Conservation (phyloP, 257 asterid species). For the Nicotiana obtusifolia region DNA sequence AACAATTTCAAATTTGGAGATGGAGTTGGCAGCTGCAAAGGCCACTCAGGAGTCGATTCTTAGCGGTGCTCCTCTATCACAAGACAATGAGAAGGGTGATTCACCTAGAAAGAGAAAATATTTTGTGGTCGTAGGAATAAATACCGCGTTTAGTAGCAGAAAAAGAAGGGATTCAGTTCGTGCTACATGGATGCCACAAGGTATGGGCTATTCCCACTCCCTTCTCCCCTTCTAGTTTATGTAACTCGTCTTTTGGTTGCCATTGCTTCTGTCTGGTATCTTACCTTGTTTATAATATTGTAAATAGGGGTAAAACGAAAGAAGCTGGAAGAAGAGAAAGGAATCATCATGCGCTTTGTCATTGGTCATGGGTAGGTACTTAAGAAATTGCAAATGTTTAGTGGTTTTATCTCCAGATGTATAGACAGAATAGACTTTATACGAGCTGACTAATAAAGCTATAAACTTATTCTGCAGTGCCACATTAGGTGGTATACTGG, state of each 20-base stretch:
- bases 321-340: slow-evolving; percentile 69
- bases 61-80: slow-evolving; percentile 64
- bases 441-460: not conserved
- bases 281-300: not conserved
- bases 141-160: slow-evolving; percentile 92
- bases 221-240: not conserved
- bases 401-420: not conserved
- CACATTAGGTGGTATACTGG: slow-evolving; percentile 81
- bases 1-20: slow-evolving; percentile 71
- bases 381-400: not conserved
- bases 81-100: slow-evolving; percentile 30
- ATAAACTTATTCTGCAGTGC: slow-evolving; percentile 38
- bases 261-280: not conserved
- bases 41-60: slow-evolving; percentile 69
- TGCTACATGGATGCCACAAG: slow-evolving; percentile 96
- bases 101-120: slow-evolving; percentile 43
- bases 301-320: slow-evolving; percentile 53
- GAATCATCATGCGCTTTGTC: slow-evolving; percentile 72
- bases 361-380: slow-evolving; percentile 69
- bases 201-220: slow-evolving; percentile 20
- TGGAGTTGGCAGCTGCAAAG: slow-evolving; percentile 81
- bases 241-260: not conserved
- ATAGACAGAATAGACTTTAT: not conserved
- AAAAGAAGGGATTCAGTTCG: slow-evolving; percentile 89
- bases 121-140: slow-evolving; percentile 74